These are phyloP conservation scores for Aspergillus hiratsukae DNA, from an alignment of 2,329 filamentous ascomycete genomes.

Conservation along the genomic window DNA sequence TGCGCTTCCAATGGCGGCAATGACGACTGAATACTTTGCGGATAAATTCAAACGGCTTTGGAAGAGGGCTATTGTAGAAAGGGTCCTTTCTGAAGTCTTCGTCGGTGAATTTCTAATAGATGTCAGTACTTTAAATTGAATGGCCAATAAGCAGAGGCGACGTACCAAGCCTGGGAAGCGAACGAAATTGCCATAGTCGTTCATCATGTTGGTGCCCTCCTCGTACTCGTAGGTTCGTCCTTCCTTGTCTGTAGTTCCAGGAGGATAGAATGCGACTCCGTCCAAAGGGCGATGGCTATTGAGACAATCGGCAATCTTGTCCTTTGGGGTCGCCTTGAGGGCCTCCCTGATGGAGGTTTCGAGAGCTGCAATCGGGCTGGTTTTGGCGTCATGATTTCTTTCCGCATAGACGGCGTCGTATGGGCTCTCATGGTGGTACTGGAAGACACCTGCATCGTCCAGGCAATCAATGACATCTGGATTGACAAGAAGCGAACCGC, in stretches of 20 bases:
- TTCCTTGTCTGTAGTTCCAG: constrained; percentile 62
- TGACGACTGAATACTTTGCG: constrained; percentile 23
- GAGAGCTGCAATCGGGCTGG: constrained; percentile 73
- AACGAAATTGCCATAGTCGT: constrained; percentile 62
- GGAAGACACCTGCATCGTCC: constrained; percentile 59
- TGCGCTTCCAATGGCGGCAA: constrained; percentile 21
- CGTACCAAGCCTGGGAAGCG: constrained; percentile 69
- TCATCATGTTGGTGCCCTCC: constrained; percentile 85
- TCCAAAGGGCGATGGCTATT: constrained; percentile 72
- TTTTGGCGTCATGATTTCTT: constrained; percentile 61
- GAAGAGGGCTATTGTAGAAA: constrained; percentile 29
- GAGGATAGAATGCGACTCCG: constrained; percentile 71
- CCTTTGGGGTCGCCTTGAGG: constrained; percentile 71
- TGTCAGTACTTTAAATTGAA: constrained; percentile 8
- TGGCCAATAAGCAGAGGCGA: constrained; percentile 13
- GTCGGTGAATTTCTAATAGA: constrained; percentile 35
- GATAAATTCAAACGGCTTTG: constrained; percentile 26
- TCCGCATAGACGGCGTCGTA: constrained; percentile 77
- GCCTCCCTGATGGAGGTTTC: constrained; percentile 69
- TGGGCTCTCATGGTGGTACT: constrained; percentile 86
- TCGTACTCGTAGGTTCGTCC: constrained; percentile 72
- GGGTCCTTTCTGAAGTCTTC: constrained; percentile 39
- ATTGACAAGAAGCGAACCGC: constrained; percentile 42
- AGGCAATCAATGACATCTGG: constrained; percentile 78
- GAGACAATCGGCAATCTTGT: constrained; percentile 72